Evolutionary conservation across 2,329 filamentous ascomycete species (phyloP), one percentile per base, ranked within the genome.

Genomic region (Pseudogymnoascus sp.): DNA sequence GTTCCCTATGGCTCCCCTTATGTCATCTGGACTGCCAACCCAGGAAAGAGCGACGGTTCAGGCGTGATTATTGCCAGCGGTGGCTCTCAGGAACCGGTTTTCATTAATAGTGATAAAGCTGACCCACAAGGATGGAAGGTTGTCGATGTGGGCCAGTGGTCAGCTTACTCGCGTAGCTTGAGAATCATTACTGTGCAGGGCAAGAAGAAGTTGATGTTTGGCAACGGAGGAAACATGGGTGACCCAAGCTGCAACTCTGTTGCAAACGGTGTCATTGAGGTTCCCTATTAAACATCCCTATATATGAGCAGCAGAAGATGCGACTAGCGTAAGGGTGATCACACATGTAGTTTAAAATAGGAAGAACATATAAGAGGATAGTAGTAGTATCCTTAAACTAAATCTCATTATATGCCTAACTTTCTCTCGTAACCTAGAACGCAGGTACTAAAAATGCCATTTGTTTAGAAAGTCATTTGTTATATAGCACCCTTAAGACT

Each of bases 141-240:
- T 3, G 41, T 62, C 16, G 31, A 60, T 49, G 60, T 62, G 11
- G 40, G 60, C 11, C 52, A 64, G 40, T 52, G 60, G 60, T 52
- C 60, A 5, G 62, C 62, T 5, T 64, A 65, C 40, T 65, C 64
- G 21, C 59, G 63, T 18, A 41, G 33, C n/a, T 55, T 65, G 59
- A 37, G 35, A 37, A 37, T 37, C 35, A 37, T 37, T 37, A 37
- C 35, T 9, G 59, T 41, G 16, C 1, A 61, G 21, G 59, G 59
- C 21, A 40, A 41, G 37, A 61, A 61, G 59, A 61, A 37, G 35
- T 37, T 37, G 35, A 37, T 62, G n/a, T 60, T 60, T 62, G 61
- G 49, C 21, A 58, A 41, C 18, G 61, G 61, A 41, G 61, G 61
- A 41, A 62, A 62, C 23, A 62, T 40, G 8, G 52, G 61, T 41